Conservation (phyloP, 2,329 filamentous ascomycete genomes). For the Aspergillus sp. region DNA sequence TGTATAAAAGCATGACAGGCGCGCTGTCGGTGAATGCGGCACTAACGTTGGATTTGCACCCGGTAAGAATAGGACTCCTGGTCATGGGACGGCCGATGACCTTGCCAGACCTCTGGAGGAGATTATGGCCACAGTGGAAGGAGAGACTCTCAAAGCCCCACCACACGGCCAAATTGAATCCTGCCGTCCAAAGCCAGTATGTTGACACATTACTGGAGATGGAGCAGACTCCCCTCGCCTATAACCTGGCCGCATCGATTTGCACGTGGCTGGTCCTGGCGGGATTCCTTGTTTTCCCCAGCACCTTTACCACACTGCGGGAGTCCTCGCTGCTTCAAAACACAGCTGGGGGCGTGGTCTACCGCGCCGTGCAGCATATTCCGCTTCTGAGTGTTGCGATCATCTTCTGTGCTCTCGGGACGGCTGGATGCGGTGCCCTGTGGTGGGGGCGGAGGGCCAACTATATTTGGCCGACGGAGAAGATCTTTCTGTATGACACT, state of each 20-base stretch:
- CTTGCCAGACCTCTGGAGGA: background rate
- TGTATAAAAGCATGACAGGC: background rate
- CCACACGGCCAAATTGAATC: background rate
- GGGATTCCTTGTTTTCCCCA: conserved; percentile 5
- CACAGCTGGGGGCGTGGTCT: background rate
- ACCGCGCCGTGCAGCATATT: background rate
- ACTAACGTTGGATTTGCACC: background rate
- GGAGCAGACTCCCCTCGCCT: background rate
- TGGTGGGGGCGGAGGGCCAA: background rate
- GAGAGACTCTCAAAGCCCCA: background rate
- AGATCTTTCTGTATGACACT: conserved; percentile 5
- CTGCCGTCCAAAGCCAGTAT: background rate
- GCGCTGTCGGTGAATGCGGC: background rate
- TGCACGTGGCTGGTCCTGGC: conserved; percentile 4
- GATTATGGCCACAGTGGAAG: background rate
- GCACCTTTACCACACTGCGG: conserved; percentile 1
- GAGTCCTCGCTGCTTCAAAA: background rate
- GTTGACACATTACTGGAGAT: conserved; percentile 5
- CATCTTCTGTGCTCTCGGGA: background rate
- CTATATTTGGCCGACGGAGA: background rate
- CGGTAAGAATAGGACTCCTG: background rate
- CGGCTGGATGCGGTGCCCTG: conserved; percentile 1
- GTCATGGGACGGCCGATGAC: background rate
- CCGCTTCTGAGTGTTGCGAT: conserved; percentile 3
- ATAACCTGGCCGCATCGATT: conserved; percentile 1